These are phyloP conservation scores for Nevesoporus exiguus DNA, from an alignment of 768 basidiomycete genomes.

Conservation along the genomic window DNA sequence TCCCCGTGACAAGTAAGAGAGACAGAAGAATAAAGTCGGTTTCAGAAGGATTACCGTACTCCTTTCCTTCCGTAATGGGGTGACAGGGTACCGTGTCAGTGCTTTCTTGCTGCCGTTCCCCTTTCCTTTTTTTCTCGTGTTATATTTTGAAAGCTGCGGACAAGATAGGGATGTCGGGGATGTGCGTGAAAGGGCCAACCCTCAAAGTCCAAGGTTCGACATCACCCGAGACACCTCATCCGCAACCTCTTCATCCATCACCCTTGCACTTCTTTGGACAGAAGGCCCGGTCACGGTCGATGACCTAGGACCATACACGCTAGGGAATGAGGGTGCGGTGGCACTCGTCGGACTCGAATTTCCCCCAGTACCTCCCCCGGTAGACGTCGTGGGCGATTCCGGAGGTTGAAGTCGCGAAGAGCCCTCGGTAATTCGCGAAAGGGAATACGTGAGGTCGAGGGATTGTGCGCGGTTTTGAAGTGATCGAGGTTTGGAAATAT, in stretches of 20 bases:
- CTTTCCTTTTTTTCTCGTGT: constrained; percentile 2
- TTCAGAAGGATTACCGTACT: constrained; percentile 19
- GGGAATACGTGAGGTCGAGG: constrained; percentile 80
- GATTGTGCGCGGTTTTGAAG: constrained; percentile 86
- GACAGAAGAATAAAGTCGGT: constrained; percentile 12
- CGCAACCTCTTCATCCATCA: constrained; percentile 52
- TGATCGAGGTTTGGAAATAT: constrained; percentile 70
- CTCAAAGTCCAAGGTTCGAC: constrained; percentile 65
- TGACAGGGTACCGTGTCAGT: constrained; percentile 15
- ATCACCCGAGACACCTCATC: constrained; percentile 78
- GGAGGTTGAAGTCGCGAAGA: constrained; percentile 59
- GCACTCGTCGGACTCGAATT: constrained; percentile 78
- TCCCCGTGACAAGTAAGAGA: constrained; percentile 28
- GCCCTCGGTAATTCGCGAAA: constrained; percentile 77
- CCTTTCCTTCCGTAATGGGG: constrained; percentile 20
- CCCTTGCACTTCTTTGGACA: constrained; percentile 38
- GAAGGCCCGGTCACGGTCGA: constrained; percentile 44
- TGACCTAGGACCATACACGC: constrained; percentile 71
- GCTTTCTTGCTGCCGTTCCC: background rate
- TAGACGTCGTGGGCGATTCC: constrained; percentile 79
- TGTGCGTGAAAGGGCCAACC: constrained; percentile 12
- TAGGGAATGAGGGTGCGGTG: constrained; percentile 79
- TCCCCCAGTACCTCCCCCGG: constrained; percentile 64
- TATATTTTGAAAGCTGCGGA: constrained; percentile 6
- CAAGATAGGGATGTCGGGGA: constrained; percentile 8